Conservation (phyloP, 345 rosid genomes). For the Gossypium anomalum region DNA sequence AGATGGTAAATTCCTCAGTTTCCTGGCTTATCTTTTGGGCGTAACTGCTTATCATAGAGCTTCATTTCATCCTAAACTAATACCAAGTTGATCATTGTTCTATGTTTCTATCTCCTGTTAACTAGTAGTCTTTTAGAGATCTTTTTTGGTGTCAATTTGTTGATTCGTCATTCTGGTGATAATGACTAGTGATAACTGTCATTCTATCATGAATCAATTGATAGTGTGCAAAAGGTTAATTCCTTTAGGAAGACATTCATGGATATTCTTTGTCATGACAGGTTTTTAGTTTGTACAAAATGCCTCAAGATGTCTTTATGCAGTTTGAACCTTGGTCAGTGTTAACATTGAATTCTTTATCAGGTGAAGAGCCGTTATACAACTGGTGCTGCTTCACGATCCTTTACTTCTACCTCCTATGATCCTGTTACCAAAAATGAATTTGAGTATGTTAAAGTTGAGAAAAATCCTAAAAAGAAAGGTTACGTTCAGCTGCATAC, state of each 20-base stretch:
- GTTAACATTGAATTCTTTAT: slow-evolving; percentile 19
- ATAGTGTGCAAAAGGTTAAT: neutral
- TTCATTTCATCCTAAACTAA: neutral
- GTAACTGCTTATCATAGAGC: neutral
- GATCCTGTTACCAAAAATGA: slow-evolving; percentile 88
- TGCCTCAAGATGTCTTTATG: neutral
- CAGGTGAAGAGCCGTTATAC: slow-evolving; percentile 88
- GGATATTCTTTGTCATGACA: slow-evolving; percentile 5
- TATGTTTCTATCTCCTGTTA: neutral
- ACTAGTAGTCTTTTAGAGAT: neutral
- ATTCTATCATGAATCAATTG: neutral
- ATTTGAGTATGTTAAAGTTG: slow-evolving; percentile 75
- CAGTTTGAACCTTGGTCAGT: neutral
- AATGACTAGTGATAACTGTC: neutral
- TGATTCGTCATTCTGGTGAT: neutral
- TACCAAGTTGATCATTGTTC: slow-evolving; percentile 1
- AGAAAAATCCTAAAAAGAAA: slow-evolving; percentile 92
- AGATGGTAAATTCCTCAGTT: slow-evolving; percentile 50
- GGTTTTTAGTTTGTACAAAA: neutral
- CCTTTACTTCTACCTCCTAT: slow-evolving; percentile 86
- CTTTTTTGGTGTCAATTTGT: neutral
- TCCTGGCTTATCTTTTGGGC: slow-evolving; percentile 2
- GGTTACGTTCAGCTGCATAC: slow-evolving; percentile 90
- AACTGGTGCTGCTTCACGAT: slow-evolving; percentile 93
- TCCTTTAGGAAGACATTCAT: neutral